Evolutionary conservation across 2,329 filamentous ascomycete genomes (phyloP).

Genomic region (Fusarium torulosum): DNA sequence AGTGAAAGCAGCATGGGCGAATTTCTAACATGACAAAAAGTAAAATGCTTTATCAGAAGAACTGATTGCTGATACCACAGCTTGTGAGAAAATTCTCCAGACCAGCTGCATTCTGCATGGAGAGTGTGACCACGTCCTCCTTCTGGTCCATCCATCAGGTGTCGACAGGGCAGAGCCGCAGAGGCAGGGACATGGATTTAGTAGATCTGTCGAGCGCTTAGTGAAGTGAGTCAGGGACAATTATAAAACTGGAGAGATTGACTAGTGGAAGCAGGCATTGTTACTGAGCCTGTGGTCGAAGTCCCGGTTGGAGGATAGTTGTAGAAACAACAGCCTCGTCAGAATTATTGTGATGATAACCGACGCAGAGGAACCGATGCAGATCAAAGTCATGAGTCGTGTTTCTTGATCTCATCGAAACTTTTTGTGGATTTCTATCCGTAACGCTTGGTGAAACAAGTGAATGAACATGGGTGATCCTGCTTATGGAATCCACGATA

Average conservation of each 20-base stretch:
- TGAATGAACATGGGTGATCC: slow-evolving; percentile 19
- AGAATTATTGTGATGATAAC: slow-evolving; percentile 1
- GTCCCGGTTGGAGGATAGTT: background rate
- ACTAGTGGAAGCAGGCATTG: slow-evolving; percentile 6
- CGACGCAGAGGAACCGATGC: background rate
- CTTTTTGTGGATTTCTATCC: slow-evolving; percentile 25
- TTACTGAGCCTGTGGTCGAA: background rate
- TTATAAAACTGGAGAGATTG: slow-evolving; percentile 6
- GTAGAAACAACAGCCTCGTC: background rate
- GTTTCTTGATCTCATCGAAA: slow-evolving; percentile 22
- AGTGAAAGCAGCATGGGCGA: background rate
- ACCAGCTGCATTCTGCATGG: slow-evolving; percentile 4
- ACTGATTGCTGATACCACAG: background rate
- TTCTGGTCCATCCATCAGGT: slow-evolving; percentile 16
- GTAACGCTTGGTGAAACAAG: slow-evolving; percentile 15
- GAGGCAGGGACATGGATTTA: slow-evolving; percentile 9
- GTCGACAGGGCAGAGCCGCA: slow-evolving; percentile 8
- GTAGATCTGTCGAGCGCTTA: slow-evolving; percentile 11
- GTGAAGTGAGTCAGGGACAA: slow-evolving; percentile 19
- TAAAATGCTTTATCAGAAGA: background rate
- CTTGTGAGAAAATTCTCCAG: slow-evolving; percentile 6
- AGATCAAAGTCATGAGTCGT: background rate
- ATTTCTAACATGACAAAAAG: background rate
- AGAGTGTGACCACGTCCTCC: slow-evolving; percentile 37
- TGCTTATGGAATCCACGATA: slow-evolving; percentile 8